These are phyloP conservation scores for Nakaseomyces bracarensis DNA, from an alignment of 1,139 yeast genomes.

Conservation along the genomic window DNA sequence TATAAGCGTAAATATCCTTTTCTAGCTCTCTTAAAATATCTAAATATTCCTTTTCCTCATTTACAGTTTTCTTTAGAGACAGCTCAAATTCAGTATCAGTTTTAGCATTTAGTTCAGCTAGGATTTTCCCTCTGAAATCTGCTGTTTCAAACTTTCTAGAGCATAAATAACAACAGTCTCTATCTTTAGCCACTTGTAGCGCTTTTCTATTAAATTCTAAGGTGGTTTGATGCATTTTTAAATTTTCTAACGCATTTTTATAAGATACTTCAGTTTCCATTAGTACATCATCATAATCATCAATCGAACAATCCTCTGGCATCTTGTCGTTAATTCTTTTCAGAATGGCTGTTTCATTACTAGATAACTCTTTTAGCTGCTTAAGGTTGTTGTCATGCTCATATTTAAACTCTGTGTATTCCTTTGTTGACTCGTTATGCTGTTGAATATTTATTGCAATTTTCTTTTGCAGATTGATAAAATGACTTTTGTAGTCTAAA, in stretches of 20 bases:
- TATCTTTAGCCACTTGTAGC: conserved; percentile 47
- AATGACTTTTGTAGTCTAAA: conserved; percentile 18
- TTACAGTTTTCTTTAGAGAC: conserved; percentile 32
- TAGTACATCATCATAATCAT: conserved; percentile 42
- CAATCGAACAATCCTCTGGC: conserved; percentile 42
- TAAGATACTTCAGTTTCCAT: conserved; percentile 55
- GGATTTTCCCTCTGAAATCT: conserved; percentile 29
- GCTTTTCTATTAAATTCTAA: conserved; percentile 59
- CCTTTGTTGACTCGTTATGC: conserved; percentile 12
- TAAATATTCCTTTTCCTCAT: conserved; percentile 37
- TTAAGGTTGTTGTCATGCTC: conserved; percentile 16
- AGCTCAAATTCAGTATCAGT: conserved; percentile 29
- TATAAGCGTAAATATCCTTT: conserved; percentile 16
- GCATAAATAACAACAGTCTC: conserved; percentile 57
- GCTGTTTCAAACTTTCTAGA: conserved; percentile 47
- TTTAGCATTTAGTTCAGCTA: conserved; percentile 31
- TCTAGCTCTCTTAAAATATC: conserved; percentile 31
- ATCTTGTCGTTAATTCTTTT: conserved; percentile 19
- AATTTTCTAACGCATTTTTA: conserved; percentile 49
- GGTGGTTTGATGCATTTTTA: conserved; percentile 59
- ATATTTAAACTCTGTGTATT: conserved; percentile 17
- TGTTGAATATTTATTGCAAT: conserved; percentile 16
- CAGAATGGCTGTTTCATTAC: conserved; percentile 6
- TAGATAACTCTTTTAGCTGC: conserved; percentile 13
- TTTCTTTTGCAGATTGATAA: conserved; percentile 19